Evolutionary conservation across 192 early-diverging fungal genomes (phyloP).

Genomic region (Coemansia erecta): DNA sequence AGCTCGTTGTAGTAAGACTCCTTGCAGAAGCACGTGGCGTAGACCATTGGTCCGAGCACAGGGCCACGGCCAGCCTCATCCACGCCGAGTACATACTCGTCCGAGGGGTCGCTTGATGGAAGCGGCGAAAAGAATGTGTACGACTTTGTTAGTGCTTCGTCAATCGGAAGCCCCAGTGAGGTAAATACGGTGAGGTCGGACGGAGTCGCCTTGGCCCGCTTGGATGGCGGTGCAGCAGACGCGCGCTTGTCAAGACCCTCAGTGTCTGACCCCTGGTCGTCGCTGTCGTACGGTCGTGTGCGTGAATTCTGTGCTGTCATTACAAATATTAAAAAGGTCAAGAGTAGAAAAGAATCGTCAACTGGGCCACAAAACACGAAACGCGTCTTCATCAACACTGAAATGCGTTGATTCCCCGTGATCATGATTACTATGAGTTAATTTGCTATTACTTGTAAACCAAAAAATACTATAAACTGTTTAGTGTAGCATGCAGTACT

Average conservation of each 20-base stretch:
- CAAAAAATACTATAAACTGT: too few species aligned
- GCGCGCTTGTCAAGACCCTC: neutral
- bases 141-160: constrained; percentile 22
- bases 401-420: too few species aligned
- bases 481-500: too few species aligned
- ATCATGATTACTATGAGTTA: too few species aligned
- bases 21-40: constrained; percentile 82
- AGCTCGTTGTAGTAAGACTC: constrained; percentile 63
- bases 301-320: too few species aligned
- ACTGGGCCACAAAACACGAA: too few species aligned
- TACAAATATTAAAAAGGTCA: too few species aligned
- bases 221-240: neutral
- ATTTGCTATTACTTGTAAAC: too few species aligned
- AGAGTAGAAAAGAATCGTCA: too few species aligned
- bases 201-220: neutral
- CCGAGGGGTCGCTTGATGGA: neutral
- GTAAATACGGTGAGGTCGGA: constrained; percentile 7
- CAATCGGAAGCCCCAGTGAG: constrained; percentile 25
- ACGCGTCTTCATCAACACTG: too few species aligned
- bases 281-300: too few species aligned
- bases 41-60: constrained; percentile 97
- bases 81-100: constrained; percentile 76
- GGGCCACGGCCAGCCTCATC: constrained; percentile 98
- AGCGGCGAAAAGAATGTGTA: constrained; percentile 43
- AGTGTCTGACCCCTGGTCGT: too few species aligned